Percentiles rank a stretch among this genome's conserved stretches.
phyloP scores from a whole-genome alignment of 495 filamentous ascomycete genomes.

The Amorphotheca resinae region DNA sequence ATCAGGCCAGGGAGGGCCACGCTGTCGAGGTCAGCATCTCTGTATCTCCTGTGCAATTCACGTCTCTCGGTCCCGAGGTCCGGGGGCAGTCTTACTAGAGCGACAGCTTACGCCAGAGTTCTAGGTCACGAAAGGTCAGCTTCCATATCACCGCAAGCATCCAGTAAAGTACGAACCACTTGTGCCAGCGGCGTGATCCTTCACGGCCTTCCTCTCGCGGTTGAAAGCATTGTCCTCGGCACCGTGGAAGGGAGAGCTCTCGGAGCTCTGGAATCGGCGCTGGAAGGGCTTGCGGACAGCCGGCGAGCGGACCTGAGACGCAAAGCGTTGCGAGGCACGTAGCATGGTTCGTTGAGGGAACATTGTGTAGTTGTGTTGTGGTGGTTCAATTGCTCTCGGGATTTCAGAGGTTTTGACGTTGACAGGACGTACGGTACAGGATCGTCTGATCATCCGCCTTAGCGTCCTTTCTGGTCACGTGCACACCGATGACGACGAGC shows the following conservation, averaged over 20 bases:
- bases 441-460: not conserved
- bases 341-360: conserved; percentile 47
- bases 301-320: conserved; percentile 40
- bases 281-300: conserved; percentile 46
- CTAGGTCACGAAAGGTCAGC: conserved; percentile 32
- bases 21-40: conserved; percentile 8
- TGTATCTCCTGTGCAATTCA: not conserved
- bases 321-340: conserved; percentile 45
- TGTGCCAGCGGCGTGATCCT: conserved; percentile 71
- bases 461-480: conserved; percentile 3
- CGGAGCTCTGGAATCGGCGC: conserved; percentile 57
- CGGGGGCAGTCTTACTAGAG: conserved; percentile 59
- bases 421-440: conserved; percentile 8
- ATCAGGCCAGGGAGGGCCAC: conserved; percentile 56
- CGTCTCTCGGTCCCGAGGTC: too few species aligned
- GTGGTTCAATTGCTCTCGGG: conserved; percentile 13
- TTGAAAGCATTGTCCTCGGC: conserved; percentile 73
- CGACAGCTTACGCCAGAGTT: conserved; percentile 86
- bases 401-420: conserved; percentile 3
- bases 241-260: conserved; percentile 31
- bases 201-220: conserved; percentile 69
- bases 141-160: not conserved
- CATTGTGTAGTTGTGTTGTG: conserved; percentile 35
- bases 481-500: conserved; percentile 6
- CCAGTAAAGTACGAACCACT: conserved; percentile 44